Evolutionary conservation across 805 yeast genomes (phyloP), one percentile per base, ranked within the genome.

Genomic region (Yamadazyma kitorensis): DNA sequence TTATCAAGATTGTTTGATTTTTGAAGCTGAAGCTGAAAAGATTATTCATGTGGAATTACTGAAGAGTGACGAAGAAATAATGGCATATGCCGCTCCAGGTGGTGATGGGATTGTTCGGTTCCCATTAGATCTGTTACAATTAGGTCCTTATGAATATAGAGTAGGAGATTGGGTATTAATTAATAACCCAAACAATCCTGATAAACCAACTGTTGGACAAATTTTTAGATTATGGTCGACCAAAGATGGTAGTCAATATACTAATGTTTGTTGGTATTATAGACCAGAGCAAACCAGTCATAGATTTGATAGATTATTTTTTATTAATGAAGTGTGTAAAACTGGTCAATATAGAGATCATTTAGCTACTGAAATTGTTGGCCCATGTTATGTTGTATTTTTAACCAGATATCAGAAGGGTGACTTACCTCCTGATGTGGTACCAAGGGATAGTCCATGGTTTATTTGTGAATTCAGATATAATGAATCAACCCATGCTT

Each of bases 261-360:
- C 89, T 53, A 91, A 93, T 55, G 95, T 86, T 24, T 93, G 98
- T 67, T 93, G 98, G 98, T 93, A 91, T 61, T 83, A 86, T 52
- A 78, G 98, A 48, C 96, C 98, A 1, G 98, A 93, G 57, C 97
- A 94, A 70, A 93, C 98, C 0, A 95, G 93, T 28, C 98, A 93
- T 59, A 76, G 94, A 48, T 82, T 73, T 27, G 98, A 93, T 61
- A 72, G 96, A 52, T 63, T 88, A 36, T 93, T 93, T 57, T 86
- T 85, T 62, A 87, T 82, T 47, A 88, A 93, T 55, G 98, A 93
- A 64, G 98, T 93, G 22, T 87, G 91, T 59, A 93, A 93, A 61
- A 83, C 96, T 2, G 96, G 96, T 30, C 97, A 91, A 65, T 93
- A 91, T 62, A 76, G 97, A 55, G 97, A 93, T 58, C 98, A 93